Conservation (phyloP, 805 yeast genomes). For the Candida sanyiensis region DNA sequence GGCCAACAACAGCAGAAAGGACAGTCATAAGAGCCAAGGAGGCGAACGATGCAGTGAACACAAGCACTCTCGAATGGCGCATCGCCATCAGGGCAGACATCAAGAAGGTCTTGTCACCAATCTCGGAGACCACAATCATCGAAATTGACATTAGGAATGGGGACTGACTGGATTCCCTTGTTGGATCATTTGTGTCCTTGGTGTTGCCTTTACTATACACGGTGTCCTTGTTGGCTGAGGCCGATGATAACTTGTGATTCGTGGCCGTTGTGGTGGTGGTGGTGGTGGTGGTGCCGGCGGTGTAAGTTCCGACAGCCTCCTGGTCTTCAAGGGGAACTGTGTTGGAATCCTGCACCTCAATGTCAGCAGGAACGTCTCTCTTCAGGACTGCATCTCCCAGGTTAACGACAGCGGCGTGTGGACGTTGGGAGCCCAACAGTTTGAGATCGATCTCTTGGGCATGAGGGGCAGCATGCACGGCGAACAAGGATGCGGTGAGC, state of each 20-base stretch:
- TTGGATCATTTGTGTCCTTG: neutral
- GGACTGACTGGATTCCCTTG: constrained; percentile 2
- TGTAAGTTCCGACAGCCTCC: neutral
- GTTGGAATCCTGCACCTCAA: constrained; percentile 21
- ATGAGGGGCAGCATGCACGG: neutral
- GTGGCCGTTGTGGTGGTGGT: neutral
- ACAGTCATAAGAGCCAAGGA: constrained; percentile 89
- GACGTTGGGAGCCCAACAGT: neutral
- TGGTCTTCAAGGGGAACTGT: constrained; percentile 22
- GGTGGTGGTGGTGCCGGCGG: constrained; percentile 8
- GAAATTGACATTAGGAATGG: constrained; percentile 75
- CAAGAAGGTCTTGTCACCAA: constrained; percentile 95
- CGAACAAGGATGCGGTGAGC: neutral
- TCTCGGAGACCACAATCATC: constrained; percentile 93
- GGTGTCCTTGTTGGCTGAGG: neutral
- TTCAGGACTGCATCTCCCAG: constrained; percentile 3
- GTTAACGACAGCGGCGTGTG: constrained; percentile 8
- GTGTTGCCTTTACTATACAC: constrained; percentile 1
- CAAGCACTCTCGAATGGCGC: constrained; percentile 79
- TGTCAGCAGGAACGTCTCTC: constrained; percentile 21
- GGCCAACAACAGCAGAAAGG: constrained; percentile 86
- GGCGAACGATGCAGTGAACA: constrained; percentile 82
- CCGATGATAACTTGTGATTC: neutral
- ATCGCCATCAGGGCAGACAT: constrained; percentile 98
- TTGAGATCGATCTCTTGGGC: no score